Evolutionary conservation across 2,329 filamentous ascomycete genomes (phyloP), one percentile per base, ranked within the genome.

Genomic region (Knoxdaviesia proteae): DNA sequence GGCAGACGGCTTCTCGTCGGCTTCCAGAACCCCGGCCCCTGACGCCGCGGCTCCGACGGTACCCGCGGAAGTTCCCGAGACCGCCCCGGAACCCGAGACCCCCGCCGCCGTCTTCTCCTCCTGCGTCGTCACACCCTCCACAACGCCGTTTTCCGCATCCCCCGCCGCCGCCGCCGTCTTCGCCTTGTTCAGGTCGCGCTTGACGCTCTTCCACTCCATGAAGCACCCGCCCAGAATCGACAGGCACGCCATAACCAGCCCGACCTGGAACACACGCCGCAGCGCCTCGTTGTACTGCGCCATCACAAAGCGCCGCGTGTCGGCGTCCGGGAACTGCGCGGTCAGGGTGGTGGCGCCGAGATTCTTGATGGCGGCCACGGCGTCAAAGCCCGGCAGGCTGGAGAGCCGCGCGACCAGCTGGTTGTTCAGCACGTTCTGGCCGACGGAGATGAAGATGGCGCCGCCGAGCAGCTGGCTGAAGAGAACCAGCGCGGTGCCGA

Each of bases 281-380:
- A 84, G 55, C 0, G 75, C 63, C 30, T 61, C 54, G 52, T 81
- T 82, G 58, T 84, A 84, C 0, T 65, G 73, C 0, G 43, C 47
- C 2, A 75, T 59, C 6, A 86, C 74, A 20, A 20, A 20, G 20
- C 20, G 20, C 20, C 20, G 20, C 1, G 50, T 47, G 10, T 53
- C 44, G 1, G 65, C 50, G 34, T 67, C 57, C 0, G 65, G 62
- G 11, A 68, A 50, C 5, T 50, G 9, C 34, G 34, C 38, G 3
- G 50, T 48, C 29, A 52, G 38, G 10, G 46, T 44, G 40, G 45
- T 48, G 6, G 45, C 45, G n/a, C 47, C 47, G 7, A 43, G 36
- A 0, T 38, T 42, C 38, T 50, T 47, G 33, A 54, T 42, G 0
- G 44, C 31, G 3, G 37, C 11, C 20, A 20, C 20, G 5, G 48